phyloP scores from a whole-genome alignment of 2,329 filamentous ascomycete genomes.

The Zymoseptoria crescenta region DNA sequence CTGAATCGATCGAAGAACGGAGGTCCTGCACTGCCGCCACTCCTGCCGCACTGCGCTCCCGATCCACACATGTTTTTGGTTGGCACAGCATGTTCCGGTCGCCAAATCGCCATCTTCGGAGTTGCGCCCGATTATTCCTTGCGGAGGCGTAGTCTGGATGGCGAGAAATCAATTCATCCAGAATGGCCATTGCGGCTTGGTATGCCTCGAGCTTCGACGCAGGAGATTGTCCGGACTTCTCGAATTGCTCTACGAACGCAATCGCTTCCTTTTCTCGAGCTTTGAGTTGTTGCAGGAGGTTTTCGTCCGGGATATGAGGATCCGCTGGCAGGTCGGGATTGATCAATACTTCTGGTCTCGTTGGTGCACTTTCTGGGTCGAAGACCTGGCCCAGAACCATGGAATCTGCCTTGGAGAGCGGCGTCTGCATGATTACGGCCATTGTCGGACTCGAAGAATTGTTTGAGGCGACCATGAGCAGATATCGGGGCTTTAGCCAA shows the following conservation, averaged over 20 bases:
- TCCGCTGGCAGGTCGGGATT: constrained; percentile 21
- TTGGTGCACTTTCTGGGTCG: constrained; percentile 23
- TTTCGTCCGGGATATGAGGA: constrained; percentile 12
- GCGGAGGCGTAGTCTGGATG: constrained; percentile 63
- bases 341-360: constrained; percentile 18
- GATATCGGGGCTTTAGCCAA: constrained; percentile 1
- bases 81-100: constrained; percentile 36
- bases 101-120: constrained; percentile 41
- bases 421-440: constrained; percentile 7
- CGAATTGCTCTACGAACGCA: constrained; percentile 19
- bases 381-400: constrained; percentile 39
- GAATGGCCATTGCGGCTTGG: constrained; percentile 25
- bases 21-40: constrained; percentile 29
- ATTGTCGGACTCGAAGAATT: neutral
- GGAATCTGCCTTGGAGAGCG: constrained; percentile 31
- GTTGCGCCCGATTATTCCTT: constrained; percentile 66
- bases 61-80: neutral
- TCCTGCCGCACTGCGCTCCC: constrained; percentile 4
- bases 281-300: constrained; percentile 14
- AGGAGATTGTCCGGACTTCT: constrained; percentile 5
- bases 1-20: constrained; percentile 47
- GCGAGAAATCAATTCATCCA: constrained; percentile 50
- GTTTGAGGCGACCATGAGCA: neutral
- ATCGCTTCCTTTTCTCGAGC: constrained; percentile 21
- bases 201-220: constrained; percentile 15